These are phyloP conservation scores for Kwoniella europaea DNA, from an alignment of 768 basidiomycete genomes.

Conservation along the genomic window DNA sequence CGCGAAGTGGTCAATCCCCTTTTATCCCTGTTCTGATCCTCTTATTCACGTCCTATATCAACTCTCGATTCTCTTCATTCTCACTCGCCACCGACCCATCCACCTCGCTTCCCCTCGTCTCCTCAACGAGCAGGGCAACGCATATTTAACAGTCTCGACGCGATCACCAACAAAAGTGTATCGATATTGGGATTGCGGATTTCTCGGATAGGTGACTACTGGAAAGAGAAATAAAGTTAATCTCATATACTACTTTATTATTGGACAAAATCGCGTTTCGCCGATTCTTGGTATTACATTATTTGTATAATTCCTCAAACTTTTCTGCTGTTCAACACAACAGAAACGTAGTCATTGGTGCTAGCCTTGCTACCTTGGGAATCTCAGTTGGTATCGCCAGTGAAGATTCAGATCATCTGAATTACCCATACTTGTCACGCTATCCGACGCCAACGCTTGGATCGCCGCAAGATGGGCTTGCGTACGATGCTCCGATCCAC, in stretches of 20 bases:
- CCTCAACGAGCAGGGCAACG: not conserved
- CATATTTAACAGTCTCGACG: not conserved
- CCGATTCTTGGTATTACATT: conserved; percentile 5
- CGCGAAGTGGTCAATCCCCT: not conserved
- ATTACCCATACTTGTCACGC: not conserved
- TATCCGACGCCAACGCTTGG: conserved; percentile 1
- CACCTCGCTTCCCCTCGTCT: not conserved
- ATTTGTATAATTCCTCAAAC: not conserved
- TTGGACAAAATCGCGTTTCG: conserved; percentile 13
- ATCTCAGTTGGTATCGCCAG: not conserved
- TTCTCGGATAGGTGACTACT: conserved; percentile 4
- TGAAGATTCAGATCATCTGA: not conserved
- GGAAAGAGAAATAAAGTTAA: not conserved
- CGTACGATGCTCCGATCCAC: conserved; percentile 42
- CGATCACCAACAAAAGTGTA: not conserved
- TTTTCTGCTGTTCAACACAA: conserved; percentile 18
- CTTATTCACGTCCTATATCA: not conserved
- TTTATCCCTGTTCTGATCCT: not conserved
- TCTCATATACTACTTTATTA: not conserved
- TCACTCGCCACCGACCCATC: not conserved
- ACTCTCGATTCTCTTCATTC: too few relatives aligned
- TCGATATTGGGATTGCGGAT: not conserved
- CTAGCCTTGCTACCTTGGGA: not conserved
- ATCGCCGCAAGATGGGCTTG: conserved; percentile 4
- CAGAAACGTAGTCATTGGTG: not conserved